These are phyloP conservation scores for Epichloe amarillans DNA, from an alignment of 2,329 filamentous ascomycete species.

Conservation along the genomic window DNA sequence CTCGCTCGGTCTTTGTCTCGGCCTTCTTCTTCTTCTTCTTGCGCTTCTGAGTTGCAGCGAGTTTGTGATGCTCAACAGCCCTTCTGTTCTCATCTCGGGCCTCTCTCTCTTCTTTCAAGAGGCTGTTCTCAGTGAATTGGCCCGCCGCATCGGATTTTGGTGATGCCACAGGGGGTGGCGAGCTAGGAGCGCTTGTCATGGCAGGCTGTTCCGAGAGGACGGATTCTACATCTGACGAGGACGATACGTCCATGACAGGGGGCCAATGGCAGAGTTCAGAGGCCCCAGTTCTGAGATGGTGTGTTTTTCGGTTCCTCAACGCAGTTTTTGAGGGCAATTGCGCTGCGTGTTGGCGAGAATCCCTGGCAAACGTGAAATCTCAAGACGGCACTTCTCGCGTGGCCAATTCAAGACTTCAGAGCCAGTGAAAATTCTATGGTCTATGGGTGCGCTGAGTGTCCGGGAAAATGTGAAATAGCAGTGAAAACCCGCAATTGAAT, in stretches of 20 bases:
- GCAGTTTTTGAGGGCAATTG: neutral
- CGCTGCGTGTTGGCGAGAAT: neutral
- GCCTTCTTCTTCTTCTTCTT: constrained; percentile 37
- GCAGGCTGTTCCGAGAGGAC: constrained; percentile 16
- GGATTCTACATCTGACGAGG: constrained; percentile 20
- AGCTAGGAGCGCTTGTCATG: constrained; percentile 24
- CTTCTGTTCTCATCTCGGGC: constrained; percentile 27
- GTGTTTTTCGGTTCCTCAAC: neutral
- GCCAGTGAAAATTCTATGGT: neutral
- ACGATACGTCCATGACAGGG: constrained; percentile 16
- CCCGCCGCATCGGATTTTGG: constrained; percentile 7
- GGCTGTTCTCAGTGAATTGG: constrained; percentile 14
- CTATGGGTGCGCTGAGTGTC: neutral
- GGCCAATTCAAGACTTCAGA: neutral
- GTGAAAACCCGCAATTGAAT: neutral
- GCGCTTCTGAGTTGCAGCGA: constrained; percentile 26
- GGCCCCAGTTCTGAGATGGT: neutral
- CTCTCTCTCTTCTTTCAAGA: constrained; percentile 24
- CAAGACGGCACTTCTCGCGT: neutral
- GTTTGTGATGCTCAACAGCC: constrained; percentile 32
- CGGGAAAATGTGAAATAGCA: neutral
- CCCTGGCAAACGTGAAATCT: neutral
- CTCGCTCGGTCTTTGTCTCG: constrained; percentile 39
- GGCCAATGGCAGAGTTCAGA: neutral
- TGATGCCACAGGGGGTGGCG: constrained; percentile 18